These are phyloP conservation scores for Terana coerulea DNA, from an alignment of 768 basidiomycete genomes.

Conservation along the genomic window DNA sequence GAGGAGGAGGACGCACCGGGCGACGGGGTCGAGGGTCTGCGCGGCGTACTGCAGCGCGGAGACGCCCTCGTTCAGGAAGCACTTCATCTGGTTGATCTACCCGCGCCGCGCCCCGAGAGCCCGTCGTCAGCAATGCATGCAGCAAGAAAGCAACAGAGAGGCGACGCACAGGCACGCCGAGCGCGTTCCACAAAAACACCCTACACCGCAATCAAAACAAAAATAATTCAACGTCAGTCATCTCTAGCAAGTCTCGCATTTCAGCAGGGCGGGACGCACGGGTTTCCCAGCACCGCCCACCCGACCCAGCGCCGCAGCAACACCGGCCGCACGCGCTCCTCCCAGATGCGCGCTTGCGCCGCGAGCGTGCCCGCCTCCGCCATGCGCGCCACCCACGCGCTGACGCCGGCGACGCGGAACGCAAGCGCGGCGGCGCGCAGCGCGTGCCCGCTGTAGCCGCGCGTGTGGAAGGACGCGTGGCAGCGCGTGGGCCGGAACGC, in stretches of 20 bases:
- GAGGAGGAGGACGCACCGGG: slow-evolving; percentile 22
- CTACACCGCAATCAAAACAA: no score
- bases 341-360: slow-evolving; percentile 65
- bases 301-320: slow-evolving; percentile 26
- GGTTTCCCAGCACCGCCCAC: slow-evolving; percentile 8
- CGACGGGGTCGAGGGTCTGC: slow-evolving; percentile 28
- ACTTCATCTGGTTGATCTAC: slow-evolving; percentile 32
- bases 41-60: slow-evolving; percentile 25
- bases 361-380: slow-evolving; percentile 49
- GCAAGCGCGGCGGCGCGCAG: slow-evolving; percentile 56
- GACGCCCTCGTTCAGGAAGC: slow-evolving; percentile 30
- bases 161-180: slow-evolving; percentile 55
- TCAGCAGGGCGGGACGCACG: slow-evolving; percentile 38
- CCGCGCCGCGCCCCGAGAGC: slow-evolving; percentile 30
- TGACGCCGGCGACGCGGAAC: slow-evolving; percentile 58
- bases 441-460: slow-evolving; percentile 67
- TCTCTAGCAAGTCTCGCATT: slow-evolving; percentile 51
- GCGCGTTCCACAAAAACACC: slow-evolving; percentile 73
- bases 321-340: slow-evolving; percentile 53
- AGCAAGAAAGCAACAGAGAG: slow-evolving; percentile 13
- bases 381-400: slow-evolving; percentile 49
- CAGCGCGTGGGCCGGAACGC: no score
- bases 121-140: no score
- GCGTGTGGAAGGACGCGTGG: slow-evolving; percentile 57
- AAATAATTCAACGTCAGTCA: no score